Base-by-base conservation (phyloP, 805 yeast genomes). In the Metschnikowia gruessii region DNA sequence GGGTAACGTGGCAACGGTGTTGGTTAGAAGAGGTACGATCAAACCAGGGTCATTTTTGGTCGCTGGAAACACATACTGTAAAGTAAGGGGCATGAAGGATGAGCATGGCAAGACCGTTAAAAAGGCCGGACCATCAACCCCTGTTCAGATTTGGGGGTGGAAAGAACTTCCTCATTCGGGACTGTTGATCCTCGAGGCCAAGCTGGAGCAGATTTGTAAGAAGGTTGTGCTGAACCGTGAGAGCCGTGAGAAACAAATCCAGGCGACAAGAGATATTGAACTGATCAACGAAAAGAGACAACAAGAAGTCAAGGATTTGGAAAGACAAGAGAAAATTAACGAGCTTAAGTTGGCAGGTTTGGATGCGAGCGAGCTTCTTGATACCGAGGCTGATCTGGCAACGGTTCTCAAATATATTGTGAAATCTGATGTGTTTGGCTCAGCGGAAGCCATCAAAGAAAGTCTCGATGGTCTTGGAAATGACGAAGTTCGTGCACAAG, bases 131-230 rank as follows among this genome's bases (percentile, higher is more conserved):
- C 98, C 99, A 0, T 84, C 96, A 0, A 83, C 86, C 8, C 97
- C 98, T 0, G 95, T 88, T 1, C 95, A 89, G 58, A 74, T 94
- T 7, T 77, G 87, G 62, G 99, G 99, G 0, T 94, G 99, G 99
- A 90, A 86, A 61, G 91, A 82, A 30, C 68, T 91, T 31, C 98
- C 98, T 0, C 87, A 80, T 43, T 94, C 96, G 10, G 99, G 99
- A 9, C 96, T 89, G 52, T 80, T 80, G 52, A 81, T 87, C 1
- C 61, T 92, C 4, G 85, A 89, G 61, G 95, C 94, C 11, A 78
- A 79, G 51, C 80, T 68, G 57, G 97, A 91, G 61, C 71, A 79
- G 12, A 64, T 73, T 30, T 96, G 96, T 7, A 89, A 88, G 58
- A 80, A 81, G 53, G 96, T 85, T 6, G 75, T 82, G 4, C 74